A percentile compares a stretch with the other conserved stretches of the same genome.
Conservation (phyloP, 805 yeast genomes). For the Wickerhamomyces subpelliculosus region DNA sequence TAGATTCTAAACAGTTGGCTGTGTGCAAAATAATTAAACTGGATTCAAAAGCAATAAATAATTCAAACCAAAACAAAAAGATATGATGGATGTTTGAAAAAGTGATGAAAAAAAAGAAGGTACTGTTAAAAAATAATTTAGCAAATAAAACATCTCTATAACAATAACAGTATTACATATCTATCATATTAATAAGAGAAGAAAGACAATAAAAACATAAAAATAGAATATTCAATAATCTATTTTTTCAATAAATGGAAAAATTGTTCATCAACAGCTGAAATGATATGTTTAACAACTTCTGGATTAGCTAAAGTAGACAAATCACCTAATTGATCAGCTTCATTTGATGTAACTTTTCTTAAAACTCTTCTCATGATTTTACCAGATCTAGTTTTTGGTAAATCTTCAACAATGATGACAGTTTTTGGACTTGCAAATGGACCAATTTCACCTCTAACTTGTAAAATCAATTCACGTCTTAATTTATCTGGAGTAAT, state of each 20-base stretch:
- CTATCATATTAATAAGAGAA: too few species aligned
- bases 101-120: too few species aligned
- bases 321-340: slow-evolving; percentile 86
- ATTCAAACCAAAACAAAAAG: too few species aligned
- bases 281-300: slow-evolving; percentile 71
- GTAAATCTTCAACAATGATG: slow-evolving; percentile 80
- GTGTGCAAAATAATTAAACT: too few species aligned
- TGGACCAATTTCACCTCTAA: slow-evolving; percentile 84
- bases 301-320: slow-evolving; percentile 85
- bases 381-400: slow-evolving; percentile 98
- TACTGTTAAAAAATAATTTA: too few species aligned
- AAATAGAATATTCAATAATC: neutral
- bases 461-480: slow-evolving; percentile 76
- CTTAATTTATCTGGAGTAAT: slow-evolving; percentile 37
- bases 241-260: slow-evolving; percentile 5
- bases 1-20: too few species aligned
- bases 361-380: slow-evolving; percentile 97
- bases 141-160: too few species aligned
- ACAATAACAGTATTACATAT: too few species aligned
- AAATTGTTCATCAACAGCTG: slow-evolving; percentile 38
- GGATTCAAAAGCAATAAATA: too few species aligned
- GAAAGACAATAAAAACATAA: neutral
- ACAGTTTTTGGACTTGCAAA: slow-evolving; percentile 91
- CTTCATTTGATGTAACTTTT: slow-evolving; percentile 88
- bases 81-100: too few species aligned